Evolutionary conservation across 2,329 filamentous ascomycete species (phyloP).

Genomic region (Exophiala sideris): DNA sequence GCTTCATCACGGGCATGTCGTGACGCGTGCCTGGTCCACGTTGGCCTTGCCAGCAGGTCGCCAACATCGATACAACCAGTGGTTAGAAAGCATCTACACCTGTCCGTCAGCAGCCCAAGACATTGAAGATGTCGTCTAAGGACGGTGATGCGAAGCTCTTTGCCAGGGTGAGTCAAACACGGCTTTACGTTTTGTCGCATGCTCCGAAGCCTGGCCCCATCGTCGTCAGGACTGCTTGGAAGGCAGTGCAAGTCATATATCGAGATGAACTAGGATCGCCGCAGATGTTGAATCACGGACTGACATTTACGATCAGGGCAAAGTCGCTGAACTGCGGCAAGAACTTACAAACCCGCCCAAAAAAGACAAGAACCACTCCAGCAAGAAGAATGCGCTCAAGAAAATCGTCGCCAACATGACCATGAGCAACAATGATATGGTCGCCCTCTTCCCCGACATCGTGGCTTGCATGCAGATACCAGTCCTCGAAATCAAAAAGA

Average conservation of each 20-base stretch:
- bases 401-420: constrained; percentile 99
- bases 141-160: constrained; percentile 99
- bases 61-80: background rate
- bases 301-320: constrained; percentile 67
- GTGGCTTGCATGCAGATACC: constrained; percentile 93
- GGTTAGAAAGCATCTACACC: background rate
- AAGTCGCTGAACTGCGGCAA: constrained; percentile 92
- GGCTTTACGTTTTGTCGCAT: background rate
- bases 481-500: constrained; percentile 98
- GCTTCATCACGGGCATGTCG: too few relatives aligned
- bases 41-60: background rate
- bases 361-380: constrained; percentile 94
- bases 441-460: constrained; percentile 91
- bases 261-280: background rate
- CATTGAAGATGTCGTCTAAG: constrained; percentile 56
- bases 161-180: constrained; percentile 71
- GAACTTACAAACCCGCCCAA: constrained; percentile 92
- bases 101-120: background rate
- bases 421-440: constrained; percentile 99
- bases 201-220: too few relatives aligned
- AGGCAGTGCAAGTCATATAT: background rate
- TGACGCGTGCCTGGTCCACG: too few relatives aligned
- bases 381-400: constrained; percentile 97
- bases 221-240: too few relatives aligned
- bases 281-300: background rate